Evolutionary conservation across 257 asterid species (phyloP).

Genomic region (Gardenia jasminoides): DNA sequence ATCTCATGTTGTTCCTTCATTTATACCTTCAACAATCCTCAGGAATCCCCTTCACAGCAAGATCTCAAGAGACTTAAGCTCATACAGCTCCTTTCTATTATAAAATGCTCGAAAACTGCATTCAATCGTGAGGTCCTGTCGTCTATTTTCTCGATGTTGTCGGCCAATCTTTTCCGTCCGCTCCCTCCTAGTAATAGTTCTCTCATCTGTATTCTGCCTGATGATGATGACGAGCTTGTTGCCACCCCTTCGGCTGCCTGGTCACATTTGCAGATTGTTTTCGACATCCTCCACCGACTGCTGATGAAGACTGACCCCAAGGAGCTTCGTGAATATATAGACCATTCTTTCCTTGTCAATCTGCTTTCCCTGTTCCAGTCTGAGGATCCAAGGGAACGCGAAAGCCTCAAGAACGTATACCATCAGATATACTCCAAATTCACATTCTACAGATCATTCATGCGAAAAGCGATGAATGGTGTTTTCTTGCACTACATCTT

Average conservation of each 20-base stretch:
- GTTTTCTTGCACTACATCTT: constrained; percentile 54
- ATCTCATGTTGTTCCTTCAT: constrained; percentile 52
- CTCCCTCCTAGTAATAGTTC: constrained; percentile 42
- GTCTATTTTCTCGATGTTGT: constrained; percentile 56
- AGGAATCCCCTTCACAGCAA: constrained; percentile 54
- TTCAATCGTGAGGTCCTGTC: constrained; percentile 34
- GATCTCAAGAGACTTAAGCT: constrained; percentile 61
- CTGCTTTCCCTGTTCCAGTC: constrained; percentile 68
- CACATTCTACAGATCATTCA: constrained; percentile 55
- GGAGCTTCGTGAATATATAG: constrained; percentile 33
- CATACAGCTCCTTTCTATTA: constrained; percentile 42
- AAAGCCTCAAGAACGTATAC: constrained; percentile 57
- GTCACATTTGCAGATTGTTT: constrained; percentile 70
- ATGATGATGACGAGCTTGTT: constrained; percentile 61
- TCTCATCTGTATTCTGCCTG: constrained; percentile 40
- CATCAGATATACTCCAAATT: constrained; percentile 63
- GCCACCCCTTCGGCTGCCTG: constrained; percentile 51
- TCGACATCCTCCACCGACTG: constrained; percentile 58
- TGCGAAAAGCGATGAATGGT: constrained; percentile 76
- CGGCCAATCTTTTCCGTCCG: constrained; percentile 65
- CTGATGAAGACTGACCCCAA: constrained; percentile 33
- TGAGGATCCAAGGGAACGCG: constrained; percentile 72
- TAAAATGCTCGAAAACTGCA: constrained; percentile 37
- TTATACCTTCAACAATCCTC: constrained; percentile 57
- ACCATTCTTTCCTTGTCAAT: constrained; percentile 47